phyloP scores from a whole-genome alignment of 805 yeast genomes.

The Wickerhamiella galacta region DNA sequence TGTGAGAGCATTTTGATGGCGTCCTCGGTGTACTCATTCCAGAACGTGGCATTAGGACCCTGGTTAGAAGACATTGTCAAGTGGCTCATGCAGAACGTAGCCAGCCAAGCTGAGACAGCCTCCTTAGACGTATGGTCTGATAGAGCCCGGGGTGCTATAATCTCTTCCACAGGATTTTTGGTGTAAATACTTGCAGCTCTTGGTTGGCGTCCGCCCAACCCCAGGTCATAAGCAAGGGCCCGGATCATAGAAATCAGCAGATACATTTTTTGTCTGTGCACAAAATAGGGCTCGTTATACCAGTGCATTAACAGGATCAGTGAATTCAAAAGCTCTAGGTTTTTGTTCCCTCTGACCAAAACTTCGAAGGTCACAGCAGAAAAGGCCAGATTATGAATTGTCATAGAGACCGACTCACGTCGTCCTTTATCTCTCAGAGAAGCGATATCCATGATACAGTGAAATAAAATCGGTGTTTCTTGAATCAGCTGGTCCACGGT shows the following conservation, averaged over 20 bases:
- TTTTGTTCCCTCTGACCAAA: slow-evolving; percentile 52
- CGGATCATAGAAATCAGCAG: slow-evolving; percentile 48
- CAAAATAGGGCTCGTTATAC: slow-evolving; percentile 74
- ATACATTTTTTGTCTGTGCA: slow-evolving; percentile 64
- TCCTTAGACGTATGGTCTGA: slow-evolving; percentile 4
- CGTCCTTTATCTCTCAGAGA: slow-evolving; percentile 18
- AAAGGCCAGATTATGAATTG: slow-evolving; percentile 18
- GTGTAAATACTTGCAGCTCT: slow-evolving; percentile 8
- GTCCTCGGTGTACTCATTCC: slow-evolving; percentile 39
- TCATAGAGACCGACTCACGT: slow-evolving; percentile 6
- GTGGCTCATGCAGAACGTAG: slow-evolving; percentile 44
- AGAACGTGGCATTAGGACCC: slow-evolving; percentile 34
- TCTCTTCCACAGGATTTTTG: slow-evolving; percentile 16
- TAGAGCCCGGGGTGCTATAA: slow-evolving; percentile 23
- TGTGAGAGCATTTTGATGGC: slow-evolving; percentile 27
- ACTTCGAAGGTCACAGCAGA: slow-evolving; percentile 32
- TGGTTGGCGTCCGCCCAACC: slow-evolving; percentile 39
- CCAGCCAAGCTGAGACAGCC: slow-evolving; percentile 19
- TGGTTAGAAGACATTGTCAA: slow-evolving; percentile 49
- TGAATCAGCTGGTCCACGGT: slow-evolving; percentile 33
- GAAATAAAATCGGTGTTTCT: slow-evolving; percentile 43
- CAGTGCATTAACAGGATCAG: slow-evolving; percentile 48
- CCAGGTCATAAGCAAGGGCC: slow-evolving; percentile 58
- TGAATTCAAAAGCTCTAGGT: slow-evolving; percentile 47
- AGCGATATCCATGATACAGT: slow-evolving; percentile 46